Base-by-base conservation (phyloP, 352 stramenopile species). In the Phytopythium delawarense region DNA sequence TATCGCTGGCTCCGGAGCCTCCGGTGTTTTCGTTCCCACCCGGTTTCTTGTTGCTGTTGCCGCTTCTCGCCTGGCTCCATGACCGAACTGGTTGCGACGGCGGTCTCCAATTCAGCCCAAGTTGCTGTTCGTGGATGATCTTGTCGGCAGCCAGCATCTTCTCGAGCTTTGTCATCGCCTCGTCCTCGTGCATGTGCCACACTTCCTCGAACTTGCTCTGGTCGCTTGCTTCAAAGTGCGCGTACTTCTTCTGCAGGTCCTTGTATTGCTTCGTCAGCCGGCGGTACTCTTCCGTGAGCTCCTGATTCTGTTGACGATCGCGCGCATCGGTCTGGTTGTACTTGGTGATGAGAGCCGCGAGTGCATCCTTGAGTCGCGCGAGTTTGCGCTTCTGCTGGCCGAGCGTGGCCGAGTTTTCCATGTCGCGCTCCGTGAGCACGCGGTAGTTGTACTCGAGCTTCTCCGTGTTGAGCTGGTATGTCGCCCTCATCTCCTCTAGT, bases 381-480 rank as follows among this genome's bases (percentile, higher is more conserved):
- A 98, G 67, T 67, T 98, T 97, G 57, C 89, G 81, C 75, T 98
- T 98, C 66, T 98, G 94, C 67, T 97, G 87, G 23, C 76, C 87
- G 28, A 98, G 64, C 12, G 89, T 98, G 21, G 85, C 89, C 37
- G 85, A 97, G 74, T 98, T 98, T 57, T 98, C 95, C 83, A 96
- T 97, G 62, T 98, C 94, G 18, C 92, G 78, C 62, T 98, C 94
- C 0, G 89, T 98, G 12, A 98, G 79, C 9, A 98, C 92, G 28
- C 93, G 81, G 72, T 98, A 98, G 65, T 98, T 98, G 75, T 98
- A 98, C 74, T 98, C 94, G 54, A 98, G 84, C 66, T 98, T 98
- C 63, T 98, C 94, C 11, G 92, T 98, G 65, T 98, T 98, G 61
- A 98, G 87, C 65, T 97, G 89, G 68, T 98, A 98, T 32, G 92